A percentile compares a stretch with the other conserved stretches of the same genome.
Evolutionary conservation across 495 filamentous ascomycete species (phyloP).

Genomic region (Aeminium ludgeri): DNA sequence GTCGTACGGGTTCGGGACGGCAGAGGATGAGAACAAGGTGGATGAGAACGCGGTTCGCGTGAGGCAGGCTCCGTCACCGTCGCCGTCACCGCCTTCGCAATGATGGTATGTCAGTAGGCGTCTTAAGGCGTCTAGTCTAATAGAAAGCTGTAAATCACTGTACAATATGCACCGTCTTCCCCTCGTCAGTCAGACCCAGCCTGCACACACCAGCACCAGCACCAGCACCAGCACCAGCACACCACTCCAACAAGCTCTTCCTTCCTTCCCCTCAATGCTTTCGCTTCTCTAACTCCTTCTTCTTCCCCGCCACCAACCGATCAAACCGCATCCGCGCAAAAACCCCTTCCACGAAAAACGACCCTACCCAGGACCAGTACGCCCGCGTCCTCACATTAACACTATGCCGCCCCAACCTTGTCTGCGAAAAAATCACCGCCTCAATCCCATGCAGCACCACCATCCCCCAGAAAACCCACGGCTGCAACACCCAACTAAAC

Average conservation of each 20-base stretch:
- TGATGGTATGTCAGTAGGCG: neutral
- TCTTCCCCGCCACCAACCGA: constrained; percentile 30
- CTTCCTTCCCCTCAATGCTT: constrained; percentile 31
- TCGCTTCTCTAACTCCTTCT: constrained; percentile 31
- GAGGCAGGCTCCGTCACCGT: constrained; percentile 1
- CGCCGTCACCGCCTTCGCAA: neutral
- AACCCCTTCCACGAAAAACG: constrained; percentile 43
- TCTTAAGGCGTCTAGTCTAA: too few species aligned
- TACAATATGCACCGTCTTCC: too few species aligned
- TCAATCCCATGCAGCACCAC: constrained; percentile 39
- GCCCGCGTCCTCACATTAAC: constrained; percentile 34
- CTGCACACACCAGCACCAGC: too few species aligned
- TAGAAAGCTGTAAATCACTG: too few species aligned
- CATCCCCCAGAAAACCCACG: constrained; percentile 29
- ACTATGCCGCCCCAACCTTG: constrained; percentile 37
- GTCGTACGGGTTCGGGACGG: constrained; percentile 47
- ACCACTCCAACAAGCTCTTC: too few species aligned
- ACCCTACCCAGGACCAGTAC: constrained; percentile 47
- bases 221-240: too few species aligned
- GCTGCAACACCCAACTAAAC: constrained; percentile 31
- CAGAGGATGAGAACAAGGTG: constrained; percentile 4
- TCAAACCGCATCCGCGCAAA: constrained; percentile 38
- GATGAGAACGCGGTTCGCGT: constrained; percentile 22
- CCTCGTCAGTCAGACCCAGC: too few species aligned
- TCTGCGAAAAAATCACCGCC: constrained; percentile 30